Percentiles rank a stretch among this genome's conserved stretches.
Evolutionary conservation across 169 alveolate species (phyloP).

Genomic region (Perkinsus olseni): DNA sequence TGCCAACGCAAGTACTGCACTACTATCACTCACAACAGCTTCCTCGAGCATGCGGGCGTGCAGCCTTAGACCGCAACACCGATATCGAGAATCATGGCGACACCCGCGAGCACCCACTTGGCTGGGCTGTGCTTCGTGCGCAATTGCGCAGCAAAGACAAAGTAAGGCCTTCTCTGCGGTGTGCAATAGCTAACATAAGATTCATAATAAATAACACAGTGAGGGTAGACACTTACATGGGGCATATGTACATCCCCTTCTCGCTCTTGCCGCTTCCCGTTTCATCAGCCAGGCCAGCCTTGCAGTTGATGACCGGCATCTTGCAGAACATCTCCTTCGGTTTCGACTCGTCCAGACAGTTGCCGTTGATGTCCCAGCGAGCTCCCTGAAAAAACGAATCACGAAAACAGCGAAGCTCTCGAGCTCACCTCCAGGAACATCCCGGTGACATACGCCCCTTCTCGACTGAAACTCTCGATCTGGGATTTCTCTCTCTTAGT

Average conservation of each 20-base stretch:
- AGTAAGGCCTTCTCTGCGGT: conserved; percentile 81
- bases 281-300: conserved; percentile 44
- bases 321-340: conserved; percentile 88
- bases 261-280: not conserved
- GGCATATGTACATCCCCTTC: not conserved
- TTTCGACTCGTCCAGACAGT: conserved; percentile 76
- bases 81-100: conserved; percentile 86
- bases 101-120: conserved; percentile 94
- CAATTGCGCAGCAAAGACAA: conserved; percentile 85
- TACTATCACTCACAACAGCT: no score
- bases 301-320: conserved; percentile 89
- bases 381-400: conserved; percentile 83
- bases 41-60: not conserved
- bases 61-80: conserved; percentile 43
- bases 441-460: conserved; percentile 55
- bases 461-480: conserved; percentile 73
- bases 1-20: no score
- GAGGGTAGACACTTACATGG: conserved; percentile 16
- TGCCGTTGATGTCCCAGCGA: conserved; percentile 76
- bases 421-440: conserved; percentile 43
- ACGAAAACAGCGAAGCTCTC: conserved; percentile 38
- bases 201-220: conserved; percentile 42
- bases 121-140: conserved; percentile 82
- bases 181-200: conserved; percentile 79
- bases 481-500: conserved; percentile 76